phyloP scores from a whole-genome alignment of 106 monocot genomes.

The Dioscorea zingiberensis region DNA sequence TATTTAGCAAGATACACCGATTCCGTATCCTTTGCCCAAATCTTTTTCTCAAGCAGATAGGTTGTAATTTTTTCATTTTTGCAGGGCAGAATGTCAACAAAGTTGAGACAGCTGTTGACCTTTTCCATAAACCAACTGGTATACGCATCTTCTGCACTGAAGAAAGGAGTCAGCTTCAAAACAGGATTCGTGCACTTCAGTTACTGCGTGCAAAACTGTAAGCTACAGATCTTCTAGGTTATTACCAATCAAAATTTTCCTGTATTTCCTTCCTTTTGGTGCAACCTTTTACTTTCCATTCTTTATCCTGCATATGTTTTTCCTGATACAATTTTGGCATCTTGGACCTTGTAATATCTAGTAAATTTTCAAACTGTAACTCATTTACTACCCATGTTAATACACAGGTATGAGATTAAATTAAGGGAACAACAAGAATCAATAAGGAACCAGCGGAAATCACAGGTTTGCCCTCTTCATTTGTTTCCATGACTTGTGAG shows the following conservation, averaged over 20 bases:
- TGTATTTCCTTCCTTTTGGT: too few species aligned
- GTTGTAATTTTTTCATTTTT: conserved; percentile 2
- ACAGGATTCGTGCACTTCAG: conserved; percentile 83
- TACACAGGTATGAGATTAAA: conserved; percentile 84
- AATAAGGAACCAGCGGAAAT: conserved; percentile 77
- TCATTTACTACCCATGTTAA: neutral
- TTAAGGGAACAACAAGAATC: conserved; percentile 89
- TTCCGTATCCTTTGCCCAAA: neutral
- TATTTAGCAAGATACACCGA: neutral
- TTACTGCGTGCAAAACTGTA: conserved; percentile 91
- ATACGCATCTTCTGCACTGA: conserved; percentile 98
- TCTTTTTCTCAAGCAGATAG: neutral
- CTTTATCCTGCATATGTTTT: too few species aligned
- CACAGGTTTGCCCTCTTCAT: conserved; percentile 47
- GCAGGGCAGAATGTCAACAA: conserved; percentile 99
- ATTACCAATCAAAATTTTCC: neutral
- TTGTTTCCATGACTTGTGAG: neutral
- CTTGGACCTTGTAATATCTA: too few species aligned
- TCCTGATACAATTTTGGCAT: too few species aligned
- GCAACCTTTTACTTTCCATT: too few species aligned
- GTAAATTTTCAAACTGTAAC: too few species aligned
- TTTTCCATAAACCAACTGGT: conserved; percentile 94
- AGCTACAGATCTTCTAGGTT: conserved; percentile 11
- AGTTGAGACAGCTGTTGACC: conserved; percentile 96
- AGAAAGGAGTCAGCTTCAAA: conserved; percentile 85